Base-by-base conservation (phyloP, 257 asterid species). In the Plantago elongata region DNA sequence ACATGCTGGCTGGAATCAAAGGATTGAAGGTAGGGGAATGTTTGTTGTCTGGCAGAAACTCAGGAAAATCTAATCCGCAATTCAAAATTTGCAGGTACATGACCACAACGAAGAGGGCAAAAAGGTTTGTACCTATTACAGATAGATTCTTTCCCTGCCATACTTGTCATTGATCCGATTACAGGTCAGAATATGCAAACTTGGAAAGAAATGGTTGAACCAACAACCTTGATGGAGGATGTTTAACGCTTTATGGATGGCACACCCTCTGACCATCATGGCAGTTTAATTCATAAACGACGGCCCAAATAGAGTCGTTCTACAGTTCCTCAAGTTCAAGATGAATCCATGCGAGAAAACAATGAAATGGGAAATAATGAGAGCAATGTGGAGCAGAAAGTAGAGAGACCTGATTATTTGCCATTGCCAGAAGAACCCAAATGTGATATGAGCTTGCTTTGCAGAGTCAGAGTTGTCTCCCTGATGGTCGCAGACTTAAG, bases 171-270 rank as follows among this genome's bases (percentile, higher is more conserved):
- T 71, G 99, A 93, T 77, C 97, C 99, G 15, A 74, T 93, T 60
- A 89, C 97, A 5, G 97, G 99, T 60, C 99, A 93, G 73, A 93
- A 93, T 72, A 74, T 93, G 91, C 94, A 87, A 51, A 76, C 84
- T 75, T 85, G 96, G 97, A 80, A 77, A 61, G 97, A 96, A 67
- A 93, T 93, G 99, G 79, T 93, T 79, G 96, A 85, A 65, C 99
- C 99, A 57, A 88, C 89, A 66, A 84, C 59, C 69, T 73, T 93
- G 78, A 75, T 93, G 44, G 99, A 93, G 99, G 96, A 93, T 75
- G 94, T 93, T 62, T 44, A 89, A 44, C 88, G 79, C 11, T 93
- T 83, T 77, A 84, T 93, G 95, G 99, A 93, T 68, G 80, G 82
- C 50, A 86, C 82, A 81, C 99, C 99, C 52, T 78, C 95, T 38